phyloP scores from a whole-genome alignment of 202 grass and related monocot genomes.

The Carex arenaria region DNA sequence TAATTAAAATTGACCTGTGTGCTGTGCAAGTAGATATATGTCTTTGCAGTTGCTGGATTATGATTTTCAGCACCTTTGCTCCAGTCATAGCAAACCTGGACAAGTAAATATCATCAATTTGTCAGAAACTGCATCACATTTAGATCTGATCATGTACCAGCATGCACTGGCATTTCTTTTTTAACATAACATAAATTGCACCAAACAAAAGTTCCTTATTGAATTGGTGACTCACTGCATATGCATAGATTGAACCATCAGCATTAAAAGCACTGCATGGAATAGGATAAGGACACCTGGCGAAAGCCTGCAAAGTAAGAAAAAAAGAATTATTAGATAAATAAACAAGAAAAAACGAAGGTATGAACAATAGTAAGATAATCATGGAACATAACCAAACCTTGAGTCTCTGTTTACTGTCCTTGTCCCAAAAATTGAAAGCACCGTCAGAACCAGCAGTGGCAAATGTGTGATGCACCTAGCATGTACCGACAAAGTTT shows the following conservation, averaged over 20 bases:
- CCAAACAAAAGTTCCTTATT: background rate
- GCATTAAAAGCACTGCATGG: constrained; percentile 95
- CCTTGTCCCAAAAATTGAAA: constrained; percentile 98
- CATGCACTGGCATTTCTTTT: background rate
- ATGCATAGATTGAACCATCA: constrained; percentile 94
- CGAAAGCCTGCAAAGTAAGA: constrained; percentile 49
- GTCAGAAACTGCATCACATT: background rate
- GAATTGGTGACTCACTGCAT: constrained; percentile 46
- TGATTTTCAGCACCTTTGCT: constrained; percentile 95
- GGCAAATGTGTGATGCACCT: constrained; percentile 90
- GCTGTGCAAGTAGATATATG: constrained; percentile 82
- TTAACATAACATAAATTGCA: background rate
- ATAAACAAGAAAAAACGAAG: background rate
- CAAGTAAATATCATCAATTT: constrained; percentile 5
- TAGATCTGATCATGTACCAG: background rate
- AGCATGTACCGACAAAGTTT: background rate
- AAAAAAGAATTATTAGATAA: constrained; percentile 11
- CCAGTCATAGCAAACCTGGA: constrained; percentile 92
- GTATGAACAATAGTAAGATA: background rate
- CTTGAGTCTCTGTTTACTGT: constrained; percentile 99
- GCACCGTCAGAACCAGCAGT: constrained; percentile 89
- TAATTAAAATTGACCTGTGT: constrained; percentile 50
- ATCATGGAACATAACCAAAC: constrained; percentile 30
- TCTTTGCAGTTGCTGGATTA: constrained; percentile 76
- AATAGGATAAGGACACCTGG: constrained; percentile 68